Evolutionary conservation across 257 asterid species (phyloP).

Genomic region (Misopates orontium): DNA sequence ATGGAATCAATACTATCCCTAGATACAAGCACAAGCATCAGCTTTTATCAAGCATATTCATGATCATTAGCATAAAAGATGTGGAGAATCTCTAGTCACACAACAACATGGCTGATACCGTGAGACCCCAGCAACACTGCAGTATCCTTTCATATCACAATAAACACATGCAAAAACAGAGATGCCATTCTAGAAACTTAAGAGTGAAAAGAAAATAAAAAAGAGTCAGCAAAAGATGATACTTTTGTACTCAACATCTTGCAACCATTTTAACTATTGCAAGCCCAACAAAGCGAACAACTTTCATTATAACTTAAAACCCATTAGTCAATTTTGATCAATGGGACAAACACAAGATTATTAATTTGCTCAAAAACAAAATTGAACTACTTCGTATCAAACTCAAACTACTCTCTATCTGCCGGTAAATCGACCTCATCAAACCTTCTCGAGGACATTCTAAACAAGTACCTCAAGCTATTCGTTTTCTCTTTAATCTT

Average conservation of each 20-base stretch:
- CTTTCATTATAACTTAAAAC: background rate
- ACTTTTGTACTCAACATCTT: too few relatives aligned
- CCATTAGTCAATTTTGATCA: background rate
- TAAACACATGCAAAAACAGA: background rate
- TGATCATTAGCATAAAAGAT: background rate
- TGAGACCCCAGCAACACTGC: too few relatives aligned
- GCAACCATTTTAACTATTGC: background rate
- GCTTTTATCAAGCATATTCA: conserved; percentile 11
- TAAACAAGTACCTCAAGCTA: conserved; percentile 72
- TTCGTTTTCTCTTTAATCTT: conserved; percentile 53
- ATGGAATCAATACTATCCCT: background rate
- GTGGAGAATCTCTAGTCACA: background rate
- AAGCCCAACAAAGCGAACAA: background rate
- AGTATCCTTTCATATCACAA: too few relatives aligned
- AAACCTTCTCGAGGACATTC: conserved; percentile 46
- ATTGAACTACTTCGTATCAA: background rate
- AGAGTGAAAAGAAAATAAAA: too few relatives aligned
- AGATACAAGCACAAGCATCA: background rate
- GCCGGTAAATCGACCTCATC: conserved; percentile 32
- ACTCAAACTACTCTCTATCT: conserved; percentile 1
- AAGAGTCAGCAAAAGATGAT: background rate
- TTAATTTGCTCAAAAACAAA: background rate
- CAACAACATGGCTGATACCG: too few relatives aligned
- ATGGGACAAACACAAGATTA: too few relatives aligned
- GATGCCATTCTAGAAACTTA: background rate